Evolutionary conservation across 768 basidiomycete species (phyloP).

Genomic region (Suillus tomentosus): DNA sequence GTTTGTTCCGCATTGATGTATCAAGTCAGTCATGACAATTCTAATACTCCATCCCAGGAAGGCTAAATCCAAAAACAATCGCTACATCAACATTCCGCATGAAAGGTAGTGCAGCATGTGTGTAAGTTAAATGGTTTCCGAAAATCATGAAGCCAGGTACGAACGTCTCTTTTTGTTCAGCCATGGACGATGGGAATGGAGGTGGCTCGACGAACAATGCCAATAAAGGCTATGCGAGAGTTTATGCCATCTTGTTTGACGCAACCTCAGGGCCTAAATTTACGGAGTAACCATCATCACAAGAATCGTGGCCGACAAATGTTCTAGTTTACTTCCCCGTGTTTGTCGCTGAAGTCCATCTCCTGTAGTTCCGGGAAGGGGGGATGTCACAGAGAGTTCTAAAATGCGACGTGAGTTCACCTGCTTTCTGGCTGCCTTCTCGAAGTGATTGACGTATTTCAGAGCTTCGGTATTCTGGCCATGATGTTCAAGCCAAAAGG

Average conservation of each 20-base stretch:
- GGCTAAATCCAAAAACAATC: slow-evolving; percentile 35
- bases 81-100: slow-evolving; percentile 44
- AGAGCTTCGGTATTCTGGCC: too few species aligned
- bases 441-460: too few species aligned
- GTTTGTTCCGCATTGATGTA: slow-evolving; percentile 1
- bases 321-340: too few species aligned
- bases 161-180: neutral
- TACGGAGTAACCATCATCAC: neutral
- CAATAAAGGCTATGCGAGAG: neutral
- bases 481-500: too few species aligned
- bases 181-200: neutral
- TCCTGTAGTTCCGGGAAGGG: too few species aligned
- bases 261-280: neutral
- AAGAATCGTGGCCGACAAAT: neutral
- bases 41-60: slow-evolving; percentile 17
- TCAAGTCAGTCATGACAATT: neutral
- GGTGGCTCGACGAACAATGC: neutral
- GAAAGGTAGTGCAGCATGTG: slow-evolving; percentile 46
- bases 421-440: too few species aligned
- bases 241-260: neutral
- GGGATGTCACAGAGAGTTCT: too few species aligned
- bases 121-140: slow-evolving; percentile 45
- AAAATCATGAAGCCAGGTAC: slow-evolving; percentile 40
- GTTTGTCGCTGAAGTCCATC: too few species aligned
- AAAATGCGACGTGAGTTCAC: too few species aligned